Evolutionary conservation across 306 rosid species (phyloP).

Genomic region (Prunus campanulata): DNA sequence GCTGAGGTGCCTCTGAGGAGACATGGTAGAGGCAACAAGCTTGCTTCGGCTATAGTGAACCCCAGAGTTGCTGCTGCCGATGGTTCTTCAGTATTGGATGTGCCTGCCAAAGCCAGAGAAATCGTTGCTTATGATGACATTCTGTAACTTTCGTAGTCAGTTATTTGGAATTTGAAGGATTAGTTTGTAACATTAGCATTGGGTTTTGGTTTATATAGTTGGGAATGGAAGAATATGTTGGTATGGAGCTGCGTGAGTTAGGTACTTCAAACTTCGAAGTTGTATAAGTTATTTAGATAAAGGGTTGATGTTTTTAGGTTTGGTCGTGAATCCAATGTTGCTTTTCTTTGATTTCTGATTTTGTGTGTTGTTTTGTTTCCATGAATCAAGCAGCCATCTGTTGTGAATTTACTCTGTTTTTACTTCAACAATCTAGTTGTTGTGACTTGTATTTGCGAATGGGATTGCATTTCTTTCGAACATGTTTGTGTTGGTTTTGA

Average conservation of each 20-base stretch:
- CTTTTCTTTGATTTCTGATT: background rate
- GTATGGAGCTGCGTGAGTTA: background rate
- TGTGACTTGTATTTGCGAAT: constrained; percentile 2
- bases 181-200: constrained; percentile 21
- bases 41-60: constrained; percentile 66
- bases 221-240: background rate
- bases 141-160: constrained; percentile 32
- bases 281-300: background rate
- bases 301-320: background rate
- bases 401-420: background rate
- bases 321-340: constrained; percentile 1
- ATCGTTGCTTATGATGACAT: constrained; percentile 86
- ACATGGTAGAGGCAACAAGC: constrained; percentile 75
- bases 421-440: background rate
- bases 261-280: background rate
- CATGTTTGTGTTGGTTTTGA: background rate
- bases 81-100: constrained; percentile 38
- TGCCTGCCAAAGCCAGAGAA: constrained; percentile 68
- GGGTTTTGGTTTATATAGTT: constrained; percentile 6
- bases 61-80: constrained; percentile 39
- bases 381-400: background rate
- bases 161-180: background rate
- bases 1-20: constrained; percentile 77
- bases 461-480: background rate
- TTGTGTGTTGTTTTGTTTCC: background rate